phyloP scores from a whole-genome alignment of 1,139 yeast species.

The Petasospora rhodanensis region DNA sequence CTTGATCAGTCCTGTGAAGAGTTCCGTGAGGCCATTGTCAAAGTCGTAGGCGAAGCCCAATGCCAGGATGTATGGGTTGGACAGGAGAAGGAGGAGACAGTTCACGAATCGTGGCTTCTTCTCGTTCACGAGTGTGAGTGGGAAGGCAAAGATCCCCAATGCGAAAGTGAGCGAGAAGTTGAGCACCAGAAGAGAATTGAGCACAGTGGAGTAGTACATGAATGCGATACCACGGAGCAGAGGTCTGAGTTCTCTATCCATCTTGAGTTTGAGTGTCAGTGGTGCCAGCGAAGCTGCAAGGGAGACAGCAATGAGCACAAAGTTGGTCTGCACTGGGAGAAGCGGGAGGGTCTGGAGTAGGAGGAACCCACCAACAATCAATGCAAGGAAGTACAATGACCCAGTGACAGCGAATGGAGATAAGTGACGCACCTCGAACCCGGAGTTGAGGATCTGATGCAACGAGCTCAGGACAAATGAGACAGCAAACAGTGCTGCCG shows the following conservation, averaged over 20 bases:
- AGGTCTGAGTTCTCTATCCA: slow-evolving; percentile 15
- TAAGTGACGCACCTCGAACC: slow-evolving; percentile 12
- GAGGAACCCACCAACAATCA: slow-evolving; percentile 13
- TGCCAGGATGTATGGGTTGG: slow-evolving; percentile 50
- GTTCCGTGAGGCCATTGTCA: slow-evolving; percentile 27
- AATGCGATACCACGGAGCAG: slow-evolving; percentile 40
- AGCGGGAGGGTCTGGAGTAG: slow-evolving; percentile 11
- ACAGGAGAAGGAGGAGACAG: slow-evolving; percentile 35
- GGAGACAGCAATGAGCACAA: slow-evolving; percentile 14
- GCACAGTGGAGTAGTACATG: slow-evolving; percentile 59
- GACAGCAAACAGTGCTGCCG: slow-evolving; percentile 70
- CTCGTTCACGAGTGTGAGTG: slow-evolving; percentile 55
- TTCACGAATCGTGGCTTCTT: slow-evolving; percentile 28
- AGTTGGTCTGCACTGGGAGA: slow-evolving; percentile 3
- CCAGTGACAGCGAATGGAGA: slow-evolving; percentile 23
- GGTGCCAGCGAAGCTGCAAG: slow-evolving; percentile 20
- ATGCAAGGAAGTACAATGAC: slow-evolving; percentile 5
- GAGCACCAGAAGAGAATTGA: slow-evolving; percentile 72
- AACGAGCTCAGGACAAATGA: slow-evolving; percentile 71
- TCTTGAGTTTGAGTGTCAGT: slow-evolving; percentile 7
- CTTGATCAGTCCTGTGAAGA: slow-evolving; percentile 37
- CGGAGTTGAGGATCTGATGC: slow-evolving; percentile 46
- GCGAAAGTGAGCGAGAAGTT: slow-evolving; percentile 78
- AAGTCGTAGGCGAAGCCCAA: slow-evolving; percentile 20
- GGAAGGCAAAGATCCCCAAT: slow-evolving; percentile 64